Conservation (phyloP, 1,139 yeast species). For the Saccharomyces hybrid region DNA sequence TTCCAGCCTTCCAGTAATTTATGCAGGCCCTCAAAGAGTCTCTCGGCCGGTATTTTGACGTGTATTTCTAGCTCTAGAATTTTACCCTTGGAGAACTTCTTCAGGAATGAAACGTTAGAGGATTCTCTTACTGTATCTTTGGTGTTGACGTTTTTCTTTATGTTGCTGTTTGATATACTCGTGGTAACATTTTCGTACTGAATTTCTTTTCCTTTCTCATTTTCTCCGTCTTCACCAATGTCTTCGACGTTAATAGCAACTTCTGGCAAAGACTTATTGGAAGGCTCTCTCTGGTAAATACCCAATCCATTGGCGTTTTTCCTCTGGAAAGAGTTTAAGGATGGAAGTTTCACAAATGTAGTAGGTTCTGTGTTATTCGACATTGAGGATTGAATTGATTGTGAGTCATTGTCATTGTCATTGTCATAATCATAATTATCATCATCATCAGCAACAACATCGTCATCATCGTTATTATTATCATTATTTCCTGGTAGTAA, state of each 20-base stretch:
- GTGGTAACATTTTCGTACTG: not conserved
- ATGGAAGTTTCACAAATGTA: not conserved
- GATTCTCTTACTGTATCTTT: conserved; percentile 13
- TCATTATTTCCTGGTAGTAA: not conserved
- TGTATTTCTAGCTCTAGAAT: conserved; percentile 32
- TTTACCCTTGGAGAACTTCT: conserved; percentile 45
- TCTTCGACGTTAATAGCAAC: not conserved
- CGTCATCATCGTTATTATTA: no score
- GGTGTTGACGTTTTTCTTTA: conserved; percentile 6
- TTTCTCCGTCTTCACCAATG: not conserved
- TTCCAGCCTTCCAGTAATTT: conserved; percentile 62
- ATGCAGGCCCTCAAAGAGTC: conserved; percentile 56
- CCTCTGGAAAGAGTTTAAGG: not conserved
- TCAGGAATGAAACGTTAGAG: conserved; percentile 38
- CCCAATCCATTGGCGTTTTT: not conserved
- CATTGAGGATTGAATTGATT: not conserved
- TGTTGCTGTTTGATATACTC: conserved; percentile 1
- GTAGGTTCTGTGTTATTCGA: not conserved
- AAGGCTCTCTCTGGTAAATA: not conserved
- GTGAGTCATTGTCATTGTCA: no score
- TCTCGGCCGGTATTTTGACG: conserved; percentile 34
- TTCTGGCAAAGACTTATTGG: not conserved
- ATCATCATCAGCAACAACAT: no score
- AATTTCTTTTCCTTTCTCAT: no score
- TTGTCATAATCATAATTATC: no score